A percentile compares a stretch with the other conserved stretches of the same genome.
Evolutionary conservation across 345 rosid genomes (phyloP).

Genomic region (Sonneratia alba): DNA sequence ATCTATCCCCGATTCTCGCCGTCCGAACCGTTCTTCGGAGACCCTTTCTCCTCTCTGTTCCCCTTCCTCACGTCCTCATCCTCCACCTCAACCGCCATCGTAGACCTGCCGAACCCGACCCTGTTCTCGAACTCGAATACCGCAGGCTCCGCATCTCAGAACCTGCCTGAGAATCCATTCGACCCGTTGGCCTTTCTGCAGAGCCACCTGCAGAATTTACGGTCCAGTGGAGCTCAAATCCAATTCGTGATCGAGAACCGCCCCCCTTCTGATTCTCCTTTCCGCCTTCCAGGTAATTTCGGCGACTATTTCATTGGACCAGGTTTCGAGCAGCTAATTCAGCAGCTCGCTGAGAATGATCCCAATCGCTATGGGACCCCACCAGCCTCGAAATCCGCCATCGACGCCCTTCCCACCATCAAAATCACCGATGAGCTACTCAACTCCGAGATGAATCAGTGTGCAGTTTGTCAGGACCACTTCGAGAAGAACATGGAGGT

Average conservation of each 20-base stretch:
- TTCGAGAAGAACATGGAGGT: conserved; percentile 31
- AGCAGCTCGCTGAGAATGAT: conserved; percentile 43
- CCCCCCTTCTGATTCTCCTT: conserved; percentile 18
- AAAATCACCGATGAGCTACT: conserved; percentile 17
- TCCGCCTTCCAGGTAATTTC: conserved; percentile 22
- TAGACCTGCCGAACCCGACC: conserved; percentile 14
- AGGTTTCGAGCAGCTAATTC: conserved; percentile 38
- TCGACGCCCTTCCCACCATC: conserved; percentile 26
- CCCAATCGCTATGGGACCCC: conserved; percentile 40
- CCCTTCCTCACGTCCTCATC: conserved; percentile 21
- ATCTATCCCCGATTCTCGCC: conserved; percentile 7
- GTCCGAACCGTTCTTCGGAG: conserved; percentile 10
- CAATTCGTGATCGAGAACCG: conserved; percentile 35
- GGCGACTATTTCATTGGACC: conserved; percentile 43
- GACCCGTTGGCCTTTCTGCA: conserved; percentile 29
- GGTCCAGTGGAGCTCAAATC: conserved; percentile 31
- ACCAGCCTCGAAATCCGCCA: conserved; percentile 32
- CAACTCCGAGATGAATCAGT: conserved; percentile 40
- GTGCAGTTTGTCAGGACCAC: conserved; percentile 40
- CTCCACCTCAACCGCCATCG: conserved; percentile 11
- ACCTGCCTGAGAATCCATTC: conserved; percentile 11
- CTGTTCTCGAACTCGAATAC: conserved; percentile 1
- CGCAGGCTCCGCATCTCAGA: background rate
- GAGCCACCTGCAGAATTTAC: conserved; percentile 23
- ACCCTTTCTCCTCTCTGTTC: conserved; percentile 18